Conservation (phyloP, 257 asterid genomes). For the Fraxinus excelsior region DNA sequence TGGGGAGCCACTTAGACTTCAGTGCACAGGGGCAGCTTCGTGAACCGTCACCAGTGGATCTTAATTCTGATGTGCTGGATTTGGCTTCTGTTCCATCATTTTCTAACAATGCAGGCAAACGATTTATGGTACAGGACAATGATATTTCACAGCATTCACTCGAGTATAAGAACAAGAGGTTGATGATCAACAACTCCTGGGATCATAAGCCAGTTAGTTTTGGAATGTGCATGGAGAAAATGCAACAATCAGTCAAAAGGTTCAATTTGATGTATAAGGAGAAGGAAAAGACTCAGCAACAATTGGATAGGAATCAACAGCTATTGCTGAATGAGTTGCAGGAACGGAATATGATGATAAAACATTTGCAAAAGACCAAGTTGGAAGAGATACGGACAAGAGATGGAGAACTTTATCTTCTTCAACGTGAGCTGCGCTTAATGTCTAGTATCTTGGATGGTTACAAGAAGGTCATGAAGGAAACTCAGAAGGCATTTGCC, state of each 20-base stretch:
- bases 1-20: constrained; percentile 41
- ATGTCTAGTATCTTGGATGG: constrained; percentile 65
- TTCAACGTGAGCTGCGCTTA: constrained; percentile 64
- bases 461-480: constrained; percentile 72
- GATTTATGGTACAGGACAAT: constrained; percentile 55
- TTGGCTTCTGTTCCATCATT: constrained; percentile 40
- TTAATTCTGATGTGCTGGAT: constrained; percentile 44
- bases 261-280: constrained; percentile 47
- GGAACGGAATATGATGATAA: constrained; percentile 57
- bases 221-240: constrained; percentile 59
- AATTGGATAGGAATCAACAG: constrained; percentile 46
- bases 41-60: constrained; percentile 42
- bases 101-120: constrained; percentile 53
- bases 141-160: constrained; percentile 37
- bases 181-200: constrained; percentile 55
- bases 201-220: constrained; percentile 51
- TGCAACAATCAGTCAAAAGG: constrained; percentile 42
- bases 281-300: constrained; percentile 48
- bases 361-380: constrained; percentile 49
- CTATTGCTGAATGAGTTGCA: constrained; percentile 59
- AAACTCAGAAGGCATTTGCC: constrained; percentile 55
- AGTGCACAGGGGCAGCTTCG: constrained; percentile 50
- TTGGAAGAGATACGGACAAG: constrained; percentile 60
- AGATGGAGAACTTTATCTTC: constrained; percentile 58
- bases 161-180: constrained; percentile 57